Evolutionary conservation across 2,329 filamentous ascomycete species (phyloP).

Genomic region (Atkinsonella hypoxylon): DNA sequence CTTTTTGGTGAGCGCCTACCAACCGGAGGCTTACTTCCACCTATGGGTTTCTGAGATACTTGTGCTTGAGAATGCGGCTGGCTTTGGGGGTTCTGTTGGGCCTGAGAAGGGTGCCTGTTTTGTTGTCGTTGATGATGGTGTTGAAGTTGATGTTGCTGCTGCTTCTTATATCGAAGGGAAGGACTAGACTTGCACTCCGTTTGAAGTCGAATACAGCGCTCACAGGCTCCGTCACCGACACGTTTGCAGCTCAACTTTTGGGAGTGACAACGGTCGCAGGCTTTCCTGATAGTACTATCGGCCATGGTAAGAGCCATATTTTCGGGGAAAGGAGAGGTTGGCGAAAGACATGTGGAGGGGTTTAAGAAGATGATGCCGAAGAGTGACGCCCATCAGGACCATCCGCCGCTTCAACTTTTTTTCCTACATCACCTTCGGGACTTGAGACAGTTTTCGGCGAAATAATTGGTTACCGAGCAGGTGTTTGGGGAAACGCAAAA

Average conservation of each 20-base stretch:
- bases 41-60: constrained; percentile 1
- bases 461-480: constrained; percentile 7
- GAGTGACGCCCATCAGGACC: constrained; percentile 7
- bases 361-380: constrained; percentile 17
- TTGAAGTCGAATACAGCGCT: constrained; percentile 29
- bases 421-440: background rate
- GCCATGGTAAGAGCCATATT: constrained; percentile 22
- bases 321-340: constrained; percentile 11
- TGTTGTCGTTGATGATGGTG: constrained; percentile 7
- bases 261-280: constrained; percentile 34
- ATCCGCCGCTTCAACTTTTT: constrained; percentile 6
- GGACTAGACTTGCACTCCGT: constrained; percentile 32
- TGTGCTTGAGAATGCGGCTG: constrained; percentile 5
- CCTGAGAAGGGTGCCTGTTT: constrained; percentile 8
- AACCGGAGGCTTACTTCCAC: constrained; percentile 6
- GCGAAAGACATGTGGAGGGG: constrained; percentile 17
- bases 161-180: constrained; percentile 26
- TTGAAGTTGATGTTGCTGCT: constrained; percentile 13
- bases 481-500: constrained; percentile 7
- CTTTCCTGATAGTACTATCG: constrained; percentile 28
- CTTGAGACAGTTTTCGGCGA: constrained; percentile 5
- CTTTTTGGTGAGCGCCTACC: constrained; percentile 25
- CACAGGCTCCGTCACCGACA: constrained; percentile 26
- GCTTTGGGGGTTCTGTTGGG: background rate
- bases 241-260: constrained; percentile 36